Percentiles rank a stretch among this genome's conserved stretches.
phyloP scores from a whole-genome alignment of 1,139 yeast species.

The Lodderomyces elongisporus region DNA sequence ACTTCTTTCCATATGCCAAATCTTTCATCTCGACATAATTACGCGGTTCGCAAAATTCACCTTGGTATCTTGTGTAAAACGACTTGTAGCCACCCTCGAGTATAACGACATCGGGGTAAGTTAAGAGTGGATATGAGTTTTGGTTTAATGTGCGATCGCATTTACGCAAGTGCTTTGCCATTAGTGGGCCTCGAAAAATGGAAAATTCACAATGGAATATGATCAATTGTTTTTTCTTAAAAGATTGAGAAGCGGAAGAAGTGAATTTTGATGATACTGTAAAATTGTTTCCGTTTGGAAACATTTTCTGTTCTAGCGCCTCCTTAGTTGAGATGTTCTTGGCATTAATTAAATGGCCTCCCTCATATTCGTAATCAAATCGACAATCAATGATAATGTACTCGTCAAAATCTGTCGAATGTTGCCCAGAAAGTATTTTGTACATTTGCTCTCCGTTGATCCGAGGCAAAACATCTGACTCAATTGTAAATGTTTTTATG shows the following conservation, averaged over 20 bases:
- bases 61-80: constrained; percentile 55
- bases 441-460: constrained; percentile 63
- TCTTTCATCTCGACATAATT: constrained; percentile 88
- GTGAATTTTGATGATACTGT: neutral
- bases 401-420: constrained; percentile 52
- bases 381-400: constrained; percentile 77
- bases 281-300: constrained; percentile 12
- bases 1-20: constrained; percentile 53
- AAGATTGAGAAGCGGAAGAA: neutral
- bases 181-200: constrained; percentile 84
- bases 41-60: constrained; percentile 59
- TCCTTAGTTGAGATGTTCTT: constrained; percentile 69
- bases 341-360: constrained; percentile 89
- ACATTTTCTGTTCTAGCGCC: constrained; percentile 52
- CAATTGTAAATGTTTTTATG: constrained; percentile 41
- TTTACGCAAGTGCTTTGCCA: constrained; percentile 83
- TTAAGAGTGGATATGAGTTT: constrained; percentile 70
- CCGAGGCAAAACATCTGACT: constrained; percentile 69
- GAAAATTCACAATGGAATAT: constrained; percentile 95
- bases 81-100: constrained; percentile 87
- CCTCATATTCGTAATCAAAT: constrained; percentile 83
- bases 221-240: constrained; percentile 37
- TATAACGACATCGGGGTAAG: constrained; percentile 83
- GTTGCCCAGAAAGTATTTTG: constrained; percentile 56
- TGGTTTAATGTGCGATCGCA: constrained; percentile 74